These are phyloP conservation scores for Arabidopsis hybrid DNA, from an alignment of 441 rosid species.

Conservation along the genomic window DNA sequence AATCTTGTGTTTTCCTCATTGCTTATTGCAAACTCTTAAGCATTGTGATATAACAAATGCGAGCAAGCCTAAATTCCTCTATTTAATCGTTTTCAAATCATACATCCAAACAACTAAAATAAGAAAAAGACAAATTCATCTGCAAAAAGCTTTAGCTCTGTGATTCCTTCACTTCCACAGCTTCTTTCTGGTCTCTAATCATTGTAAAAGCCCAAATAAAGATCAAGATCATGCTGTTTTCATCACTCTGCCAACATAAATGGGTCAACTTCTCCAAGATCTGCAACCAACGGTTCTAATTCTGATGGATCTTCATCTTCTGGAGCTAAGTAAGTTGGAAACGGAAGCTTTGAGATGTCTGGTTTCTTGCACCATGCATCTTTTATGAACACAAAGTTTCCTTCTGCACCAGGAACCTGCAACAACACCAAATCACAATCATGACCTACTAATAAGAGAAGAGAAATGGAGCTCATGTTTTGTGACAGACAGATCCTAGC, in stretches of 20 bases:
- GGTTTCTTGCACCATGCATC: conserved; percentile 89
- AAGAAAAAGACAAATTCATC: conserved; percentile 32
- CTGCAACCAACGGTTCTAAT: conserved; percentile 69
- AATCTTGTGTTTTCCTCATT: background rate
- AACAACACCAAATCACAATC: conserved; percentile 23
- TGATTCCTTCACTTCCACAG: conserved; percentile 36
- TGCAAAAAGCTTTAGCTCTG: conserved; percentile 35
- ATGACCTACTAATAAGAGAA: conserved; percentile 20
- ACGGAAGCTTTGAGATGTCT: conserved; percentile 76
- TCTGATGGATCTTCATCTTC: conserved; percentile 65
- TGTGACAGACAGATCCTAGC: conserved; percentile 3
- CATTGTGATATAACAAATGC: conserved; percentile 31
- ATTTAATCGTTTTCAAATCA: conserved; percentile 29
- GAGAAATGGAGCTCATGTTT: background rate
- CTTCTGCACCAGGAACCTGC: conserved; percentile 94
- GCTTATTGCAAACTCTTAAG: conserved; percentile 38
- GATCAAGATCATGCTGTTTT: conserved; percentile 33
- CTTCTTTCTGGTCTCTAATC: conserved; percentile 45
- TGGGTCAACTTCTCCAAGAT: conserved; percentile 89
- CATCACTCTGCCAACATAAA: conserved; percentile 79
- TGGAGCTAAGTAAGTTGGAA: conserved; percentile 74
- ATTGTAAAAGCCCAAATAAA: conserved; percentile 19
- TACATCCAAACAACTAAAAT: conserved; percentile 40
- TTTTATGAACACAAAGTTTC: conserved; percentile 87
- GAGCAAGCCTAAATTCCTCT: conserved; percentile 34